These are phyloP conservation scores for Fraxinus greggii DNA, from an alignment of 305 asterid species.

Conservation along the genomic window DNA sequence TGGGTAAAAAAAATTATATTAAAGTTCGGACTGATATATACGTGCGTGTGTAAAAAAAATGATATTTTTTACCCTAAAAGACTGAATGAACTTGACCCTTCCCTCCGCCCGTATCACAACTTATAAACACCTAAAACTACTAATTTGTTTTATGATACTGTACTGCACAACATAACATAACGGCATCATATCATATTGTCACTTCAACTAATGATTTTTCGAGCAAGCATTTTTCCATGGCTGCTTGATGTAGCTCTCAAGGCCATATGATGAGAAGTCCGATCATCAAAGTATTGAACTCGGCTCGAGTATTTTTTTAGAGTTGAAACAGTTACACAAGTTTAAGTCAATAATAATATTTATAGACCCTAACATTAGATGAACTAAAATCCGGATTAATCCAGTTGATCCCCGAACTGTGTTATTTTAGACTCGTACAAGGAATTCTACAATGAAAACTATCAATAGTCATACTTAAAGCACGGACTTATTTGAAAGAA, in stretches of 20 bases:
- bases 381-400: background rate
- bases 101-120: background rate
- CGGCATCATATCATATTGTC: background rate
- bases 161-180: background rate
- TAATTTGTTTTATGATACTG: background rate
- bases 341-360: background rate
- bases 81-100: background rate
- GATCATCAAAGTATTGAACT: background rate
- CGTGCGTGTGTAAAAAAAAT: too few species aligned
- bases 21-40: background rate
- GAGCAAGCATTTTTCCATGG: too few species aligned
- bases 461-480: background rate
- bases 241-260: background rate
- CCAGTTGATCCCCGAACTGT: background rate
- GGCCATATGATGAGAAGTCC: background rate
- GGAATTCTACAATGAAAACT: background rate
- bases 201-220: background rate
- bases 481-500: background rate
- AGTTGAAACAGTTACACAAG: background rate
- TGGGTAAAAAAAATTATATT: background rate
- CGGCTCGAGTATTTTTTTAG: background rate
- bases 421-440: background rate
- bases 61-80: background rate
- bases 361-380: too few species aligned
- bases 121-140: too few species aligned